These are phyloP conservation scores for Aspergillus flavus DNA, from an alignment of 2,329 filamentous ascomycete genomes.

Conservation along the genomic window DNA sequence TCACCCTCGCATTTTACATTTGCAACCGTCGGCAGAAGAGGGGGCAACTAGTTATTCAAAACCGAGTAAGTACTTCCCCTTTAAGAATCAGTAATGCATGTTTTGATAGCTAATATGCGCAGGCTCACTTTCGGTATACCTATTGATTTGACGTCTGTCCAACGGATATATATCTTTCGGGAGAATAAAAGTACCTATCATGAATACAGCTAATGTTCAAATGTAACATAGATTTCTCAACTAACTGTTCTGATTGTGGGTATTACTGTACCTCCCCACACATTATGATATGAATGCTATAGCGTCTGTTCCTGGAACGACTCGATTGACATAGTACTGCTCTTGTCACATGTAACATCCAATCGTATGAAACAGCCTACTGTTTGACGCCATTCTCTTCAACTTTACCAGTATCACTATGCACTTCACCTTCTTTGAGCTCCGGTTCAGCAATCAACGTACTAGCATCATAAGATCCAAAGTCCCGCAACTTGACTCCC, in stretches of 20 bases:
- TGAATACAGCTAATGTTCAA: not conserved
- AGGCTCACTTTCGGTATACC: constrained; percentile 39
- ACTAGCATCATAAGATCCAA: not conserved
- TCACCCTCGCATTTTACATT: constrained; percentile 57
- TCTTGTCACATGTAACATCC: not conserved
- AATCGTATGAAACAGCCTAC: not conserved
- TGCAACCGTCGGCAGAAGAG: constrained; percentile 53
- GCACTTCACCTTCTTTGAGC: not conserved
- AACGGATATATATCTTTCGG: not conserved
- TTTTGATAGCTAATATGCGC: not conserved
- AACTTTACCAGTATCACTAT: not conserved
- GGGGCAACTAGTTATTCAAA: constrained; percentile 55
- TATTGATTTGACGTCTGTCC: constrained; percentile 25
- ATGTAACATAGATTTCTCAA: not conserved
- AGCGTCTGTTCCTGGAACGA: not conserved
- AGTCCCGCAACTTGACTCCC: not conserved
- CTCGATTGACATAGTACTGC: not conserved
- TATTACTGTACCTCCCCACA: not conserved
- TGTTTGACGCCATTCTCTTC: not conserved
- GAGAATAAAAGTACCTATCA: not conserved
- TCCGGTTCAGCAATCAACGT: not conserved
- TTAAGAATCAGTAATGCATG: not conserved
- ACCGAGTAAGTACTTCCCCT: constrained; percentile 31
- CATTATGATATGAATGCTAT: not conserved
- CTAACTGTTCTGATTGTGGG: no score